These are phyloP conservation scores for Gryganskiella cystojenkinii DNA, from an alignment of 192 early-diverging fungal species.

Conservation along the genomic window DNA sequence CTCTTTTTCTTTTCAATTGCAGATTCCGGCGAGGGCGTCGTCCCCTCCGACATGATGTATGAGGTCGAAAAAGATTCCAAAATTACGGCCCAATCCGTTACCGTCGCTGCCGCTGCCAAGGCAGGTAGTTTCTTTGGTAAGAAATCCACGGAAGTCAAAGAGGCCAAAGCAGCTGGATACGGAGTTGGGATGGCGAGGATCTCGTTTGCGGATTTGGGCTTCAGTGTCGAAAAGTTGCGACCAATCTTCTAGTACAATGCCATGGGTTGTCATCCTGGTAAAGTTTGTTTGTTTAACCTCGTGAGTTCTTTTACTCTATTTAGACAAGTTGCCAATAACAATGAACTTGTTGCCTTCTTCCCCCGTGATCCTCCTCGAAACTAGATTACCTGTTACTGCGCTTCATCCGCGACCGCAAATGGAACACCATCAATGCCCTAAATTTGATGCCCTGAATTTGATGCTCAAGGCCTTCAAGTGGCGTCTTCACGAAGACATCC, in stretches of 20 bases:
- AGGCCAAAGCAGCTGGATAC: conserved; percentile 15
- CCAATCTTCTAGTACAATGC: conserved; percentile 20
- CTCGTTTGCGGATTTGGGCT: conserved; percentile 10
- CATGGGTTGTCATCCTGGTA: conserved; percentile 36
- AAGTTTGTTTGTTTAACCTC: not conserved
- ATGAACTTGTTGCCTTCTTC: not conserved
- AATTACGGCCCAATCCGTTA: not conserved
- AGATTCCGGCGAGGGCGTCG: conserved; percentile 22
- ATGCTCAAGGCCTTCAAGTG: conserved; percentile 76
- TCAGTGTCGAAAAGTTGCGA: conserved; percentile 17
- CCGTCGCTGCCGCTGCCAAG: conserved; percentile 14
- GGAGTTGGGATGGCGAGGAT: conserved; percentile 26
- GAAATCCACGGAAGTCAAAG: conserved; percentile 13
- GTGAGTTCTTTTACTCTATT: too few species aligned
- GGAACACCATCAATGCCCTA: conserved; percentile 81
- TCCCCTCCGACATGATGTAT: conserved; percentile 14
- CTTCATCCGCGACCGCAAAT: conserved; percentile 91
- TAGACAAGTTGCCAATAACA: not conserved
- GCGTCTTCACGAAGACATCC: conserved; percentile 72
- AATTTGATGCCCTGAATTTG: conserved; percentile 80
- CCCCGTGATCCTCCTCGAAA: too few species aligned
- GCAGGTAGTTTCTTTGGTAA: conserved; percentile 18
- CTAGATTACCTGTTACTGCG: conserved; percentile 78
- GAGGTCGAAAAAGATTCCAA: conserved; percentile 15
- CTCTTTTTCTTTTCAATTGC: conserved; percentile 25